Evolutionary conservation across 139 green algal species (phyloP).

Genomic region (Spirogloea muscicola): DNA sequence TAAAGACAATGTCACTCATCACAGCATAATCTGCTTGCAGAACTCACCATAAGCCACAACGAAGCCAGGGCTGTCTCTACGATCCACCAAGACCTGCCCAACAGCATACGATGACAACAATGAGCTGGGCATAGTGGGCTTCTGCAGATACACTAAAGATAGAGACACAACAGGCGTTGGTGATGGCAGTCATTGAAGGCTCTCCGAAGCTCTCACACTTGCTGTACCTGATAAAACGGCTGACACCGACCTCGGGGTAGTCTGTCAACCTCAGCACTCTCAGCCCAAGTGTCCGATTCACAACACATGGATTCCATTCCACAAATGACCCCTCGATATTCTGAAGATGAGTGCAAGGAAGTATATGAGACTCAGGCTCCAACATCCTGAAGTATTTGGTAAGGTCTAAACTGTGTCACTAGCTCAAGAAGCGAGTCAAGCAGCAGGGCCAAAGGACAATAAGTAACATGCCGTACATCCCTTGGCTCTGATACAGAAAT

Average conservation of each 20-base stretch:
- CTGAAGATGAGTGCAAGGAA: slow-evolving; percentile 6
- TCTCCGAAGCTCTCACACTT: too few relatives aligned
- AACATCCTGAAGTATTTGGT: too few relatives aligned
- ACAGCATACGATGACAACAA: neutral
- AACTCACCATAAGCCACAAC: slow-evolving; percentile 14
- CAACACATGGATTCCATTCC: slow-evolving; percentile 50
- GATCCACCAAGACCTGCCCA: slow-evolving; percentile 18
- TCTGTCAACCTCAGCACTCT: neutral
- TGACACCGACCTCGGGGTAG: slow-evolving; percentile 24
- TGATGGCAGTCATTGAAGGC: too few relatives aligned
- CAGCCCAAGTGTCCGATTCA: slow-evolving; percentile 45
- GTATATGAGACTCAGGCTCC: slow-evolving; percentile 6
- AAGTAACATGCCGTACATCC: too few relatives aligned
- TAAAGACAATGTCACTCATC: too few relatives aligned
- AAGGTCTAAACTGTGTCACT: neutral
- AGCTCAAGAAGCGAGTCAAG: neutral
- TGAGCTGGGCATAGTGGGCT: neutral
- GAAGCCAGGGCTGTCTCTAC: neutral
- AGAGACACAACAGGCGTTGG: too few relatives aligned
- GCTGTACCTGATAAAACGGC: slow-evolving; percentile 55
- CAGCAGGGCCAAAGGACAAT: neutral
- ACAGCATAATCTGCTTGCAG: too few relatives aligned
- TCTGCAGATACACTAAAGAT: neutral
- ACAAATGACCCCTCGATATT: slow-evolving; percentile 49
- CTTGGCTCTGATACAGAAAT: too few relatives aligned